phyloP scores from a whole-genome alignment of 352 stramenopile species.

The Globisporangium lucens region DNA sequence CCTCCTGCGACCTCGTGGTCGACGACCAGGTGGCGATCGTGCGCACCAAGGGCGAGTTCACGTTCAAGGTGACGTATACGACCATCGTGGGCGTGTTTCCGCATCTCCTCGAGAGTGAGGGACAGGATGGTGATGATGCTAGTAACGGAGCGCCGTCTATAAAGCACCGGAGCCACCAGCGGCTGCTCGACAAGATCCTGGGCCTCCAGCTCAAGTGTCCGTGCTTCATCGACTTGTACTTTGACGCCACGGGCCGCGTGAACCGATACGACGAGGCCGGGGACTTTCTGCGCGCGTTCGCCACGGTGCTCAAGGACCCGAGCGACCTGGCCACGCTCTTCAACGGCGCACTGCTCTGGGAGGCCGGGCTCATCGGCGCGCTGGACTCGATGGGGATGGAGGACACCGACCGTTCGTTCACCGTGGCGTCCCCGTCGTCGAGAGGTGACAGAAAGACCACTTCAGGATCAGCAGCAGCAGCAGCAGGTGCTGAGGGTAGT shows the following conservation, averaged over 20 bases:
- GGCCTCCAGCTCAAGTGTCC: slow-evolving; percentile 17
- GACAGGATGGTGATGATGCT: not conserved
- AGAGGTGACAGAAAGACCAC: not conserved
- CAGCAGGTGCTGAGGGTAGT: not conserved
- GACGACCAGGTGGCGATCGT: slow-evolving; percentile 3
- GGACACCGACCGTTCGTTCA: not conserved
- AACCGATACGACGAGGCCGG: slow-evolving; percentile 19
- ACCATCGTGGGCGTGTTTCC: slow-evolving; percentile 8
- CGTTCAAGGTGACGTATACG: not conserved
- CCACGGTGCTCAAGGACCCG: not conserved
- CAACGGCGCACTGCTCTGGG: slow-evolving; percentile 1
- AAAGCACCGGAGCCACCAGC: not conserved
- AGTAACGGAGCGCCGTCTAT: not conserved
- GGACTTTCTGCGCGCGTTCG: slow-evolving; percentile 19
- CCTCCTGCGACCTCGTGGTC: not conserved
- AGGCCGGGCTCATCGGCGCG: not conserved
- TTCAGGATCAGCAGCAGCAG: not conserved
- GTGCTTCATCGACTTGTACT: slow-evolving; percentile 25
- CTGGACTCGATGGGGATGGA: not conserved
- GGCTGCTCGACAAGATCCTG: slow-evolving; percentile 18
- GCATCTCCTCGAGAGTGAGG: not conserved
- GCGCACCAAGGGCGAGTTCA: slow-evolving; percentile 6
- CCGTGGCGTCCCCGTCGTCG: not conserved
- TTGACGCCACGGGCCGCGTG: slow-evolving; percentile 20
- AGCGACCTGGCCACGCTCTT: slow-evolving; percentile 1